phyloP scores from a whole-genome alignment of 768 basidiomycete genomes.

The Rhodotorula taiwanensis region DNA sequence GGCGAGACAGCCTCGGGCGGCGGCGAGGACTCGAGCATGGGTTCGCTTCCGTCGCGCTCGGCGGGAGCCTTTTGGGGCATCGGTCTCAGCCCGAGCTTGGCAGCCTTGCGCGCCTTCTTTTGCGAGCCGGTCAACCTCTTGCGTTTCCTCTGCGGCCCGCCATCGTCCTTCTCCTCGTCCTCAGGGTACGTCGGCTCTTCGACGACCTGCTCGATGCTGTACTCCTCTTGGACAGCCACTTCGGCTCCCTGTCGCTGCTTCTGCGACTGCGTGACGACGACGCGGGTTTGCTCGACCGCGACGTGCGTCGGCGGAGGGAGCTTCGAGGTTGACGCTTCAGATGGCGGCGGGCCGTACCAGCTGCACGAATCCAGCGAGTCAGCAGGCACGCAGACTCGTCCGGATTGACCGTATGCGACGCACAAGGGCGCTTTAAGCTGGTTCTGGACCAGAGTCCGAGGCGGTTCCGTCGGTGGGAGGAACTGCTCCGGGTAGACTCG shows the following conservation, averaged over 20 bases:
- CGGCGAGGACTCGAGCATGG: background rate
- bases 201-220: too few relatives aligned
- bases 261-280: too few relatives aligned
- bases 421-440: conserved; percentile 25
- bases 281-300: background rate
- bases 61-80: too few relatives aligned
- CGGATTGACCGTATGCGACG: background rate
- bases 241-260: too few relatives aligned
- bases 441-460: conserved; percentile 12
- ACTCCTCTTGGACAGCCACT: too few relatives aligned
- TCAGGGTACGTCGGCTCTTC: too few relatives aligned
- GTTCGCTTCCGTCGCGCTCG: too few relatives aligned
- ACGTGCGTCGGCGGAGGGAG: background rate
- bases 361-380: background rate
- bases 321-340: conserved; percentile 14
- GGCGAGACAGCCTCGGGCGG: background rate
- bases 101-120: conserved; percentile 29
- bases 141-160: conserved; percentile 16
- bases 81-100: conserved; percentile 17
- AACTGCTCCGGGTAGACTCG: conserved; percentile 12
- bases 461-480: conserved; percentile 17
- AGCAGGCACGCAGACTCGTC: background rate
- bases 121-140: conserved; percentile 31
- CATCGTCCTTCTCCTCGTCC: too few relatives aligned
- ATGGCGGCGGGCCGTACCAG: conserved; percentile 25